Evolutionary conservation across 2,329 filamentous ascomycete genomes (phyloP), one percentile per base, ranked within the genome.

Genomic region (Blastomyces gilchristii): DNA sequence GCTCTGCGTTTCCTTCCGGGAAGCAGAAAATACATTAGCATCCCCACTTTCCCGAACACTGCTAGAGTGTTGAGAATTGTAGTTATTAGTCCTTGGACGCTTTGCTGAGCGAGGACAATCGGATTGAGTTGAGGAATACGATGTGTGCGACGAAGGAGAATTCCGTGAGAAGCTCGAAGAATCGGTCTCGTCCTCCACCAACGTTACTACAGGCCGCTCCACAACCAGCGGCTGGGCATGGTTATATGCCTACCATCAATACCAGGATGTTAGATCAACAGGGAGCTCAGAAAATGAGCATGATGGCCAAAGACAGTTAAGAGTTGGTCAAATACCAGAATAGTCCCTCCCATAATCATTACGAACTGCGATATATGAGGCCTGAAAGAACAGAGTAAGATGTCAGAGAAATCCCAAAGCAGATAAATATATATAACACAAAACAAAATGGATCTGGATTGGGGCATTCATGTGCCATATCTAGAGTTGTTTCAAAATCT

Each of bases 11-110:
- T 12, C 11, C 25, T 41, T 57, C n/a, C 37, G 18, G 8, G 54
- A 41, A 41, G 37, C 18, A 49, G 57, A 12, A 4, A 22, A 34
- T 34, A 47, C 9, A 31, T 37, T 16, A 12, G 43, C 12, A 34
- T 16, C 31, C 25, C 41, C 41, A 16, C 5, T 34, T 47, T 31
- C 57, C 12, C 14, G 16, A 43, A n/a, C 45, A n/a, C 8, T 49
- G 18, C 25, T n/a, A 34, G 57, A 59, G 9, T 1, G 22, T 5
- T n/a, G 39, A 28, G 16, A 22, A 47, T 49, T 59, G 43, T 45
- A 59, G 18, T 25, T 59, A 59, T 47, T 59, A 31, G 25, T 59
- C 22, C 57, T 41, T 59, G n/a, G 57, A 18, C 57, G 57, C 28
- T 59, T 49, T 34, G 57, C 12, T 45, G 16, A 14, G 41, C 14